Conservation (phyloP, 2,329 filamentous ascomycete species). For the Pyricularia sp. region DNA sequence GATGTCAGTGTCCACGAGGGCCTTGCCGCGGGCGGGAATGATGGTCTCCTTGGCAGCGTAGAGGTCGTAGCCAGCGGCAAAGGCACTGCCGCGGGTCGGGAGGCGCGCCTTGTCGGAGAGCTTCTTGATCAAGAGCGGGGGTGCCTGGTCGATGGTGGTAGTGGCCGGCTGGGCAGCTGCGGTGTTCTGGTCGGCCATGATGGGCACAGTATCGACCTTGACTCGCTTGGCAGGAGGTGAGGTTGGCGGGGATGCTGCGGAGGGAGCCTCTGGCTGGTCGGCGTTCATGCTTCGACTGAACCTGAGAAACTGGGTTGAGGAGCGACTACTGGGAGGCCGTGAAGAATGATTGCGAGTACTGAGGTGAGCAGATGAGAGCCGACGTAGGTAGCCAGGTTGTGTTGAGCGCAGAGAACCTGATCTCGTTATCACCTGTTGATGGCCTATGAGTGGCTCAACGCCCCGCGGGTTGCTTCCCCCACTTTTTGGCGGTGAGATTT, state of each 20-base stretch:
- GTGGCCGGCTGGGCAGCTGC: conserved; percentile 14
- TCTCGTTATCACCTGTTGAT: background rate
- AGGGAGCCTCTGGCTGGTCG: conserved; percentile 15
- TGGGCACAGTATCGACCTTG: conserved; percentile 43
- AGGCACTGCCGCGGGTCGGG: conserved; percentile 81
- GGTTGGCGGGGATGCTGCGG: conserved; percentile 46
- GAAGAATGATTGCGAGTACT: background rate
- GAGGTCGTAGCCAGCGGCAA: conserved; percentile 89
- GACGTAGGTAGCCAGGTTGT: too few relatives aligned
- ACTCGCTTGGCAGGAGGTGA: conserved; percentile 75
- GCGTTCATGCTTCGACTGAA: conserved; percentile 19
- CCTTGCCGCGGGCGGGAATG: conserved; percentile 77
- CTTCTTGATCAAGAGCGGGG: conserved; percentile 79
- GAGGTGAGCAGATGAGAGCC: background rate
- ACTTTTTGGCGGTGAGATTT: background rate
- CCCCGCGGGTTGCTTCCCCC: background rate
- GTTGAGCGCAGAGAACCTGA: background rate
- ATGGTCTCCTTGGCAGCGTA: conserved; percentile 68
- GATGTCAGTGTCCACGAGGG: conserved; percentile 81
- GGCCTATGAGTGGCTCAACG: background rate
- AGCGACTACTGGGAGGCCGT: background rate
- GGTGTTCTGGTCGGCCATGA: conserved; percentile 16
- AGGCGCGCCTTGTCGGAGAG: conserved; percentile 69
- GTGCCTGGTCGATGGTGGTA: conserved; percentile 29
- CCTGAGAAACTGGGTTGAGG: background rate